phyloP scores from a whole-genome alignment of 768 basidiomycete genomes.

The Collybia sordida region DNA sequence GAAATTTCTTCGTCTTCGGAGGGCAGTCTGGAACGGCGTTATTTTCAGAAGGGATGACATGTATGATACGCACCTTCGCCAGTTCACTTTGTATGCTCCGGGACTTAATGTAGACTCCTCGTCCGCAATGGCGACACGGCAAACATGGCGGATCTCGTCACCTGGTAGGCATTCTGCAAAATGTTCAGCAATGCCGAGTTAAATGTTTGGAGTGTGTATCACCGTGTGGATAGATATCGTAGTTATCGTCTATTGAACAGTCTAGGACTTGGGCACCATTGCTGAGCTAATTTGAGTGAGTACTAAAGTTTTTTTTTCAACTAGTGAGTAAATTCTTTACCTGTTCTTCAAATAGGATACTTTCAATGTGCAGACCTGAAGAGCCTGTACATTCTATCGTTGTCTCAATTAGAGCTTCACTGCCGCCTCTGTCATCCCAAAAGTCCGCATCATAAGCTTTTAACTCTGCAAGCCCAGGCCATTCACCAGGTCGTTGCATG shows the following conservation, averaged over 20 bases:
- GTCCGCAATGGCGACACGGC: constrained; percentile 45
- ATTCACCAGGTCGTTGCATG: constrained; percentile 36
- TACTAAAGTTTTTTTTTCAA: not conserved
- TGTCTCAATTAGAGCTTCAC: constrained; percentile 57
- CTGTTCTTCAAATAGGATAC: constrained; percentile 42
- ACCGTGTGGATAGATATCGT: constrained; percentile 50
- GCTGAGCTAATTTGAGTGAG: constrained; percentile 33
- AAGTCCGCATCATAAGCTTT: constrained; percentile 49
- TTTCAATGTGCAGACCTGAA: constrained; percentile 54
- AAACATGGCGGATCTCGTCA: constrained; percentile 61
- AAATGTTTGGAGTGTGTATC: constrained; percentile 8
- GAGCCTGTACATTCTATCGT: constrained; percentile 55
- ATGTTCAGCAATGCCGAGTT: not conserved
- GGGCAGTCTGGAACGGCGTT: constrained; percentile 34
- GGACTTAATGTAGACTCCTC: constrained; percentile 40
- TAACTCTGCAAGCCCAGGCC: constrained; percentile 53
- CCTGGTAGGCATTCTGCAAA: constrained; percentile 58
- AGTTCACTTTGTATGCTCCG: constrained; percentile 59
- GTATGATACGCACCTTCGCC: constrained; percentile 53
- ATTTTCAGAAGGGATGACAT: not conserved
- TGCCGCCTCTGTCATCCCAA: constrained; percentile 51
- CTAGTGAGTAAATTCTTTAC: constrained; percentile 30
- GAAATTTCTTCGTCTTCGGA: constrained; percentile 42
- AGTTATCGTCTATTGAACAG: constrained; percentile 49
- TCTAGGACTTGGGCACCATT: constrained; percentile 46